Evolutionary conservation across 495 filamentous ascomycete genomes (phyloP).

Genomic region (Penicillium longicatenatum): DNA sequence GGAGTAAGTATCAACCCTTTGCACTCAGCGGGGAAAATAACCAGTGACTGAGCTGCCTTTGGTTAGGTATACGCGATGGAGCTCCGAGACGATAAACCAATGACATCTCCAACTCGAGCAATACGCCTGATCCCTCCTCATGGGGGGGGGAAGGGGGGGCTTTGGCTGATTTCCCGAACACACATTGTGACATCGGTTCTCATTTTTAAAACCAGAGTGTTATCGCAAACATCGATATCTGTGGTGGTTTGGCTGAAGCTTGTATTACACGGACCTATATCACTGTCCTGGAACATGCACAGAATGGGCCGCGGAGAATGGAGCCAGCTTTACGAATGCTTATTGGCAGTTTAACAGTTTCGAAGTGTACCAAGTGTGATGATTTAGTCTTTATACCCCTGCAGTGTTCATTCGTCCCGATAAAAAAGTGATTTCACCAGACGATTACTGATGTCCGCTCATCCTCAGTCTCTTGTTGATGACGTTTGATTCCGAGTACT

Average conservation of each 20-base stretch:
- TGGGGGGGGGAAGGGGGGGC: constrained; percentile 35
- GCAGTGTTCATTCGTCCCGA: too few relatives aligned
- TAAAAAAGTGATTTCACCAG: too few relatives aligned
- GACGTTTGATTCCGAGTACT: too few relatives aligned
- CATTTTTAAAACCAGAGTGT: constrained; percentile 41
- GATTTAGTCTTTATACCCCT: not conserved
- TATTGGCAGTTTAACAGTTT: constrained; percentile 43
- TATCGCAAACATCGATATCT: constrained; percentile 40
- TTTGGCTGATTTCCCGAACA: constrained; percentile 40
- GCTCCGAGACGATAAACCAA: constrained; percentile 32
- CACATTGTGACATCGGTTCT: constrained; percentile 33
- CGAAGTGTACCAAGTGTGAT: constrained; percentile 28
- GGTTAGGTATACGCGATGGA: constrained; percentile 41
- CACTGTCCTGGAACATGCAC: constrained; percentile 31
- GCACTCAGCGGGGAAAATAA: not conserved
- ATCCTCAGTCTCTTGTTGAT: too few relatives aligned
- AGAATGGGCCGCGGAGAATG: constrained; percentile 23
- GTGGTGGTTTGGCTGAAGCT: constrained; percentile 29
- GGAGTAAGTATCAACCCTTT: constrained; percentile 26
- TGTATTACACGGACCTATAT: constrained; percentile 22
- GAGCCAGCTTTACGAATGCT: constrained; percentile 28
- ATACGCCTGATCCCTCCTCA: constrained; percentile 34
- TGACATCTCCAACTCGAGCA: constrained; percentile 28
- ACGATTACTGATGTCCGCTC: too few relatives aligned
- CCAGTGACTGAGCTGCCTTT: not conserved